Evolutionary conservation across 2,329 filamentous ascomycete species (phyloP), one percentile per base, ranked within the genome.

Genomic region (Colletotrichum sp.): DNA sequence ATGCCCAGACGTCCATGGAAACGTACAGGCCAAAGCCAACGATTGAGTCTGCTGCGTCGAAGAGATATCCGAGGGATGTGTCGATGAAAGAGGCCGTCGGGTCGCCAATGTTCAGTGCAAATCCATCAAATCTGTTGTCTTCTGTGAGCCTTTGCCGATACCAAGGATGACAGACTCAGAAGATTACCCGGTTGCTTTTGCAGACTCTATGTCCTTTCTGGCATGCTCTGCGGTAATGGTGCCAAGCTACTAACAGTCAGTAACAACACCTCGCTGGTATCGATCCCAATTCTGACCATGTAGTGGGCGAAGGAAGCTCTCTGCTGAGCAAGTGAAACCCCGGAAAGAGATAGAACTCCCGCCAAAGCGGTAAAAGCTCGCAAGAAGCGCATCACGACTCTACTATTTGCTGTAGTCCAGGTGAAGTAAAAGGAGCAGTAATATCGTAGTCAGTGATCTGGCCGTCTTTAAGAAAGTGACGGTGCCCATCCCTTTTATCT

Each of bases 341-440:
- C 26, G 0, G 28, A 6, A 13, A 62, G 28, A 0, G 5, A 32
- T 0, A 62, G 16, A 13, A 1, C 57, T 21, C 57, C 57, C 26
- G 57, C 57, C 57, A 62, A 9, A 62, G 57, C 13, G 28, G 26
- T 30, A 5, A 30, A 28, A 8, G 26, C 57, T 7, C 30, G 28
- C 10, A 8, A 21, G 16, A 62, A 34, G 10, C 57, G 57, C 57
- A 62, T 62, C 16, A 5, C 5, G 26, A 30, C 10, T n/a, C 18
- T 8, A 5, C 15, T 21, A 0, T 9, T 62, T 34, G 28, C 10
- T 0, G 16, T 12, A 21, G n/a, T 1, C 26, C 26, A 13, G 2
- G 28, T 30, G 0, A 0, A 18, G 26, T 8, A 10, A n/a, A 21
- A 8, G 4, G 0, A 32, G 1, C 0, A n/a, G 16, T n/a, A 4